Percentiles rank a stretch among this genome's conserved stretches.
These are phyloP conservation scores for Poterioochromonas sp. DNA, from an alignment of 352 stramenopile species.

Conservation along the genomic window DNA sequence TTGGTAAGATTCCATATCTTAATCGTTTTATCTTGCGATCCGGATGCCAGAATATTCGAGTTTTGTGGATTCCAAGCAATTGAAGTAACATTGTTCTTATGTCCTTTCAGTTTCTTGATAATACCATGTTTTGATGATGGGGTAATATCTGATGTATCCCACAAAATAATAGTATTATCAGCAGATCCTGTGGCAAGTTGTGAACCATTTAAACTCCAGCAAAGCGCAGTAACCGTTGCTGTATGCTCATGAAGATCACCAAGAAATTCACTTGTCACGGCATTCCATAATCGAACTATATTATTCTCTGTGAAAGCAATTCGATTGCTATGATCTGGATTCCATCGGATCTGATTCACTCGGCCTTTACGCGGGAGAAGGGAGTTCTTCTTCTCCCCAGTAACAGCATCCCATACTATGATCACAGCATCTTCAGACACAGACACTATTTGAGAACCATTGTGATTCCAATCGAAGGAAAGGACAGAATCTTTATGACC, in stretches of 20 bases:
- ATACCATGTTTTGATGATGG: too few species aligned
- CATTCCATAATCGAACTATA: background rate
- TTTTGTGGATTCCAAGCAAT: background rate
- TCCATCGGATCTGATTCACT: too few species aligned
- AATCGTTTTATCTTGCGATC: slow-evolving; percentile 1
- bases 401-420: background rate
- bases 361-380: too few species aligned
- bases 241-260: background rate
- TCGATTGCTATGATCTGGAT: background rate
- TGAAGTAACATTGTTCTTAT: background rate
- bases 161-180: background rate
- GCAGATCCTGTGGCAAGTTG: background rate
- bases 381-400: background rate
- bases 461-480: background rate
- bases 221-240: background rate
- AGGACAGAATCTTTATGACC: background rate
- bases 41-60: background rate
- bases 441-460: background rate
- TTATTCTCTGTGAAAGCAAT: background rate
- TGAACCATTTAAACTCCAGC: background rate
- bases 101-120: background rate
- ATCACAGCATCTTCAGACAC: background rate
- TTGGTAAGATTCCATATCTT: background rate
- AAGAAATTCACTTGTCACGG: background rate
- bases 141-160: background rate